A percentile compares a stretch with the other conserved stretches of the same genome.
Evolutionary conservation across 805 yeast species (phyloP).

Genomic region (Candida chilensis): DNA sequence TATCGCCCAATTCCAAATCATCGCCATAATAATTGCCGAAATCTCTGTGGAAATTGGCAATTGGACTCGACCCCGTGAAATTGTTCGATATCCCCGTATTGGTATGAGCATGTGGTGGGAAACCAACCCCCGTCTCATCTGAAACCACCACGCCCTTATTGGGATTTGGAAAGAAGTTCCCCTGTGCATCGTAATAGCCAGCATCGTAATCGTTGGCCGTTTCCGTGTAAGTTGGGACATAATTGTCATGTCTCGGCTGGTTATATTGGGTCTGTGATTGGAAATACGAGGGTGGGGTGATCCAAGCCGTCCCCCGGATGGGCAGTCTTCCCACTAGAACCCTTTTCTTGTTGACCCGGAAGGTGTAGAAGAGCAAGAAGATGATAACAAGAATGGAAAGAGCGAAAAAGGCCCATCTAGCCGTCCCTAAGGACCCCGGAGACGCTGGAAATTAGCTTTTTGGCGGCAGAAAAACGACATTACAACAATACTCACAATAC

Average conservation of each 20-base stretch:
- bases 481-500: too few relatives aligned
- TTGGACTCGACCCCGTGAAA: too few relatives aligned
- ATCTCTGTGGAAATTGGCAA: too few relatives aligned
- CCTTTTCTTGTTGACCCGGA: constrained; percentile 26
- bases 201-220: constrained; percentile 63
- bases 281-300: constrained; percentile 74
- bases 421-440: constrained; percentile 10
- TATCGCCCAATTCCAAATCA: too few relatives aligned
- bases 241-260: constrained; percentile 35
- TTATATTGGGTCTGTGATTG: constrained; percentile 56
- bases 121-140: too few relatives aligned
- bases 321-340: constrained; percentile 37
- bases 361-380: constrained; percentile 23
- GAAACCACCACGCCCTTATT: too few relatives aligned
- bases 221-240: constrained; percentile 64
- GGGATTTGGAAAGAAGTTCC: constrained; percentile 38
- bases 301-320: constrained; percentile 72
- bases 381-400: constrained; percentile 23
- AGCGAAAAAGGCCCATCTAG: constrained; percentile 38
- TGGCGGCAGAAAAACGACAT: too few relatives aligned
- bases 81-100: too few relatives aligned
- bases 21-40: too few relatives aligned
- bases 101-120: too few relatives aligned
- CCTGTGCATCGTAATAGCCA: constrained; percentile 67
- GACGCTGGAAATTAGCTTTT: too few relatives aligned